Conservation (phyloP, 2,329 filamentous ascomycete species). For the Emergomyces pasteurianus region DNA sequence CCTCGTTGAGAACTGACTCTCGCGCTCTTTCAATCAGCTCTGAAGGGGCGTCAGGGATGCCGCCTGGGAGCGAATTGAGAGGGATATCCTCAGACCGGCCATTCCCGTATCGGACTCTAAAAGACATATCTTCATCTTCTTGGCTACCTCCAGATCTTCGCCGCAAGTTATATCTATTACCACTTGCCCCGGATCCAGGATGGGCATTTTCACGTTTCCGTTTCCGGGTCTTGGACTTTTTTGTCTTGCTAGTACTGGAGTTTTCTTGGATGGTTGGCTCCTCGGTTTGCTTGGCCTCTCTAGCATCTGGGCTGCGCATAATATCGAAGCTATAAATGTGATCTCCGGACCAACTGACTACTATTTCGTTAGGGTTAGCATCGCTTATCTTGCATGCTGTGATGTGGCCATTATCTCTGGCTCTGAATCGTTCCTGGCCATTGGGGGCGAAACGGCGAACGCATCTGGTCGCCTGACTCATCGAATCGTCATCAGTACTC, state of each 20-base stretch:
- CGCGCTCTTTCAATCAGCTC: conserved; percentile 29
- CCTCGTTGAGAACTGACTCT: conserved; percentile 38
- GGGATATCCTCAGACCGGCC: conserved; percentile 48
- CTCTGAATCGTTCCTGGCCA: conserved; percentile 38
- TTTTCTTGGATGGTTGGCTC: conserved; percentile 17
- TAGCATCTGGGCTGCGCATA: conserved; percentile 44
- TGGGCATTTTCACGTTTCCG: conserved; percentile 43
- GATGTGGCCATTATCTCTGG: conserved; percentile 50
- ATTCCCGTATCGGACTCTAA: conserved; percentile 48
- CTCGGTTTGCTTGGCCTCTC: conserved; percentile 26
- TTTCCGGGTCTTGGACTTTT: conserved; percentile 37
- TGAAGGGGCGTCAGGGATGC: conserved; percentile 18
- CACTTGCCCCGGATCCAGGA: conserved; percentile 33
- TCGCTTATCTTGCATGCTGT: conserved; percentile 61
- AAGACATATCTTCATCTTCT: conserved; percentile 34
- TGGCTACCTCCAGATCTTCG: conserved; percentile 33
- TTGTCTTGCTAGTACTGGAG: conserved; percentile 19
- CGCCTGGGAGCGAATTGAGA: conserved; percentile 26
- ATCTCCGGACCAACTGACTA: conserved; percentile 58
- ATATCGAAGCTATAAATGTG: conserved; percentile 57
- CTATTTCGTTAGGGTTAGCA: conserved; percentile 53
- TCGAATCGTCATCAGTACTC: conserved; percentile 40
- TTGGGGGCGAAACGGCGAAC: conserved; percentile 54
- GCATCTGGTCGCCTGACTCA: conserved; percentile 51
- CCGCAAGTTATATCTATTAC: conserved; percentile 36